Base-by-base conservation (phyloP, 75 land plant genomes). In the Cryptomeria japonica region DNA sequence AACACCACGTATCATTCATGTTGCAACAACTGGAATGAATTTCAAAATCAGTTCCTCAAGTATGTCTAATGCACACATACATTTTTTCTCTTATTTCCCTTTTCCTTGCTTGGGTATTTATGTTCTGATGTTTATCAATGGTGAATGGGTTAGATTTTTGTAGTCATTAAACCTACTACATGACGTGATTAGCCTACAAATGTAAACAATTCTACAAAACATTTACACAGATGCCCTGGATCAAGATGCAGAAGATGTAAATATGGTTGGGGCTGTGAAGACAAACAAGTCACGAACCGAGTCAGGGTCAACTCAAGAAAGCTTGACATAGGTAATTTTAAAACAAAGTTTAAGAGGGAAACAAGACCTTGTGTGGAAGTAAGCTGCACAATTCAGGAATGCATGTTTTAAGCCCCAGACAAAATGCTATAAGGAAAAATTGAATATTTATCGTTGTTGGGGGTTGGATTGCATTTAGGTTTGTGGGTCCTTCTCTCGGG, bases 381-480 rank as follows among this genome's bases (percentile, higher is more conserved):
- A 80, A 42, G 1, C 46, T 25, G 47, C 83, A 80, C 41, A 28
- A 80, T 42, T n/a, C n/a, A n/a, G n/a, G n/a, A n/a, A n/a, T n/a
- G n/a, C n/a, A n/a, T n/a, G n/a, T n/a, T n/a, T n/a, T n/a, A n/a
- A n/a, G n/a, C n/a, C n/a, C n/a, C n/a, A n/a, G n/a, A n/a, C n/a
- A n/a, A n/a, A n/a, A n/a, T n/a, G n/a, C n/a, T n/a, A n/a, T n/a
- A n/a, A n/a, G n/a, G n/a, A n/a, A n/a, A n/a, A n/a, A n/a, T n/a
- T n/a, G n/a, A n/a, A 98, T 98, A 77, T 98, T 92, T 86, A 86
- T 93, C 22, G 72, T 96, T 86, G 89, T 93, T 55, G 99, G 99
- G n/a, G 96, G 92, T 32, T 97, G 99, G 99, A 96, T 98, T 70
- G 72, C 93, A 12, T 98, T 98, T 87, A 91, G 99, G 41, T 98